Percentiles rank a stretch among this genome's conserved stretches.
phyloP scores from a whole-genome alignment of 2,329 filamentous ascomycete species.

The Coleophoma cylindrospora region DNA sequence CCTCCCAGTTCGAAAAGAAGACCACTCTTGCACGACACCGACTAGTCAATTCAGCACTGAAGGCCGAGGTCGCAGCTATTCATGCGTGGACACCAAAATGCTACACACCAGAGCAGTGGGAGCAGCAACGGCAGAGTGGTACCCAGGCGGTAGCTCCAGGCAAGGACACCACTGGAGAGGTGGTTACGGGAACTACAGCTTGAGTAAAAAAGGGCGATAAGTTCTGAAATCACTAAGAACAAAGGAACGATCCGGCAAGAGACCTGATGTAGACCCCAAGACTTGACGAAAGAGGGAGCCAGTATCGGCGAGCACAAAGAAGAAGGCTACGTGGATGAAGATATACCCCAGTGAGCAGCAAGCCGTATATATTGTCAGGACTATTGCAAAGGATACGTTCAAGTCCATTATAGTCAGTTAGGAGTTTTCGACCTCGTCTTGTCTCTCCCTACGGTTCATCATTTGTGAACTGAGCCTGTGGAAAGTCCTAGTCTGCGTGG shows the following conservation, averaged over 20 bases:
- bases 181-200: constrained; percentile 23
- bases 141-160: constrained; percentile 20
- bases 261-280: no score
- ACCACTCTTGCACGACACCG: constrained; percentile 62
- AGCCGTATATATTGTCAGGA: no score
- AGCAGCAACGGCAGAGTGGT: constrained; percentile 47
- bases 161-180: constrained; percentile 24
- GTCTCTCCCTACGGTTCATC: no score
- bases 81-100: constrained; percentile 76
- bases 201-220: constrained; percentile 10
- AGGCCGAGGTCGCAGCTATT: constrained; percentile 67
- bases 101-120: constrained; percentile 70
- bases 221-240: neutral
- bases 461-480: no score
- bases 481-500: no score
- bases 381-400: no score
- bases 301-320: no score
- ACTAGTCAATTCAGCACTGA: constrained; percentile 62
- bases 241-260: neutral
- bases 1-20: constrained; percentile 52
- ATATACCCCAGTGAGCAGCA: no score
- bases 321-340: no score
- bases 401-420: no score
- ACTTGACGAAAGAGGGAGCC: no score
- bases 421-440: no score